A percentile compares a stretch with the other conserved stretches of the same genome.
Evolutionary conservation across 1,284 basidiomycete genomes (phyloP).

Genomic region (Uromyces viciae-fabae): DNA sequence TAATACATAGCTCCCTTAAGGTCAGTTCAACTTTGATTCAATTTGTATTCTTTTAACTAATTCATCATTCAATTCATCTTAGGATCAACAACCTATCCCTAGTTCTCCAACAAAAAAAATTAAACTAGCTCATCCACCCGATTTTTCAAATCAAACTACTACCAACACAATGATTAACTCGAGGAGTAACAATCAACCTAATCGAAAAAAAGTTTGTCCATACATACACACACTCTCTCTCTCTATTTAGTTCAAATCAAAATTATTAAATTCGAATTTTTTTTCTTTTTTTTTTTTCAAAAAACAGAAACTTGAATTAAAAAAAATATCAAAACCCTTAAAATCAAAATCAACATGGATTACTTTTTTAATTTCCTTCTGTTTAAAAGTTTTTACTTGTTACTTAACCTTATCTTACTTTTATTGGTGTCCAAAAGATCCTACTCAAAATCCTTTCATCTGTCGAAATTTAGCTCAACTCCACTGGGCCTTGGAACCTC

Average conservation of each 20-base stretch:
- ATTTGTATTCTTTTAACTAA: too few relatives aligned
- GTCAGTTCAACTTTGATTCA: too few relatives aligned
- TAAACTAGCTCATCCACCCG: not conserved
- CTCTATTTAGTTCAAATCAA: not conserved
- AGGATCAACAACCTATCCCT: not conserved
- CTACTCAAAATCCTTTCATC: slow-evolving; percentile 21
- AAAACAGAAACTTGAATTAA: not conserved
- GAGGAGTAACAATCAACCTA: not conserved
- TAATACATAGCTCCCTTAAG: too few relatives aligned
- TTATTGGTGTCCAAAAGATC: slow-evolving; percentile 38
- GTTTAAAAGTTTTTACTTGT: slow-evolving; percentile 3
- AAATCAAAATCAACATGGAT: too few relatives aligned
- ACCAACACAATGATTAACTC: too few relatives aligned
- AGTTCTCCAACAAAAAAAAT: slow-evolving; percentile 12
- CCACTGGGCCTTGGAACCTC: slow-evolving; percentile 23
- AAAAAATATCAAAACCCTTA: not conserved
- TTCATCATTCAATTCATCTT: too few relatives aligned
- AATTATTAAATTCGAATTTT: not conserved
- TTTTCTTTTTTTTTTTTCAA: not conserved
- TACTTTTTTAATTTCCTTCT: too few relatives aligned
- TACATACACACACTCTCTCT: too few relatives aligned
- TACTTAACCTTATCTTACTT: slow-evolving; percentile 33
- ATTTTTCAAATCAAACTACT: slow-evolving; percentile 2
- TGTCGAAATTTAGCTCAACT: slow-evolving; percentile 26
- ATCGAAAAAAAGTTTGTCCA: not conserved